Base-by-base conservation (phyloP, 345 rosid species). In the Gynandropsis gynandra region DNA sequence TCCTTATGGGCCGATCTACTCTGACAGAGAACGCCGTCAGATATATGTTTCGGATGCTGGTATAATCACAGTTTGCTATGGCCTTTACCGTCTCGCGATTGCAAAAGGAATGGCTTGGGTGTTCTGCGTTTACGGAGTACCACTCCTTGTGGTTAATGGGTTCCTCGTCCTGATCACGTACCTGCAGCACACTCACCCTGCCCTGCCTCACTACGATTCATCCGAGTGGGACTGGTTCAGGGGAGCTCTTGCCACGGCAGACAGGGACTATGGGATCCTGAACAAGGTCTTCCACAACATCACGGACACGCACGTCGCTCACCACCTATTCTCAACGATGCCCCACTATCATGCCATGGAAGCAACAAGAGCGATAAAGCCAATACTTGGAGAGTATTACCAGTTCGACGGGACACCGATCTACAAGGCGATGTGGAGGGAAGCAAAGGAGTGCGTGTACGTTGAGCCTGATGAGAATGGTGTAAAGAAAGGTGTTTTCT, bases 171-270 rank as follows among this genome's bases (percentile, higher is more conserved):
- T 64, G 66, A 86, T 86, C 65, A 89, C 95, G 0, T 89, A 56
- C 56, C 66, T 89, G 77, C 97, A 89, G 65, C 97, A 89, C 75
- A 83, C 97, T 15, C 95, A 89, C 24, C 83, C 85, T 0, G 64
- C 95, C 0, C 56, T 86, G 59, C 97, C 97, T 1, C 97, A 83
- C 51, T 89, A 89, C 20, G 79, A 81, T 61, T 72, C 90, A 5
- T 68, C 85, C 0, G 90, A 81, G 56, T 89, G 97, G 97, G 97
- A 86, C 34, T 89, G 97, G 97, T 56, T 89, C 2, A 70, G 85
- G 31, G 97, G 97, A 51, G 96, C 90, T 37, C 58, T 86, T 35
- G 76, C 90, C 6, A 89, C 97, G 0, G 86, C 80, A 1, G 97
- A 89, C 64, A 76, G 94, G 52, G 94, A 83, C 61, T 89, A 86